These are phyloP conservation scores for Ascochyta viciae-villosae DNA, from an alignment of 2,329 filamentous ascomycete species.

Conservation along the genomic window DNA sequence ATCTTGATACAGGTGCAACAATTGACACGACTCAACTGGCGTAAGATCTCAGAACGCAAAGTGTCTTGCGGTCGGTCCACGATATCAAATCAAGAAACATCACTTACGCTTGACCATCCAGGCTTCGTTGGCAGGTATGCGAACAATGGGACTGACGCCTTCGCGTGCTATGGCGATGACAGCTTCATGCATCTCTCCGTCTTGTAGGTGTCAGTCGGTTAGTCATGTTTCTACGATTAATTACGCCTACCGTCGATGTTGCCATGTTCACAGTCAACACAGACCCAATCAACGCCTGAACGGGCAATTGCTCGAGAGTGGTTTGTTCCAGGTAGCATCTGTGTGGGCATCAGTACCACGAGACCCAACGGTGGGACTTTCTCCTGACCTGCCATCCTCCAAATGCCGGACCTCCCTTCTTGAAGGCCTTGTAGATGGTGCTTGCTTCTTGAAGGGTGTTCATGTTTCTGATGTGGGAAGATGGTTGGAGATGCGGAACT, in stretches of 20 bases:
- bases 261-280: slow-evolving; percentile 63
- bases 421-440: slow-evolving; percentile 59
- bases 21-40: no score
- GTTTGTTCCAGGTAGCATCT: slow-evolving; percentile 63
- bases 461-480: slow-evolving; percentile 31
- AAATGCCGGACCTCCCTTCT: slow-evolving; percentile 58
- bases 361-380: background rate
- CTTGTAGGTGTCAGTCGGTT: slow-evolving; percentile 32
- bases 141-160: slow-evolving; percentile 54
- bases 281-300: slow-evolving; percentile 62
- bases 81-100: background rate
- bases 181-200: slow-evolving; percentile 62
- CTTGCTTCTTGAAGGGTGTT: slow-evolving; percentile 62
- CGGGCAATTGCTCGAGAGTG: slow-evolving; percentile 61
- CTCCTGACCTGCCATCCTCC: slow-evolving; percentile 63
- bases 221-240: background rate
- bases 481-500: background rate
- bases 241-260: slow-evolving; percentile 60
- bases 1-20: no score
- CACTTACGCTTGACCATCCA: slow-evolving; percentile 67
- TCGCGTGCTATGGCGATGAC: slow-evolving; percentile 58
- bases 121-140: slow-evolving; percentile 63
- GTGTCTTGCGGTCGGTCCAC: background rate
- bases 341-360: background rate
- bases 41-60: background rate